Percentiles rank a stretch among this genome's conserved stretches.
Evolutionary conservation across 2,329 filamentous ascomycete genomes (phyloP).

Genomic region (Fusarium kyushuense): DNA sequence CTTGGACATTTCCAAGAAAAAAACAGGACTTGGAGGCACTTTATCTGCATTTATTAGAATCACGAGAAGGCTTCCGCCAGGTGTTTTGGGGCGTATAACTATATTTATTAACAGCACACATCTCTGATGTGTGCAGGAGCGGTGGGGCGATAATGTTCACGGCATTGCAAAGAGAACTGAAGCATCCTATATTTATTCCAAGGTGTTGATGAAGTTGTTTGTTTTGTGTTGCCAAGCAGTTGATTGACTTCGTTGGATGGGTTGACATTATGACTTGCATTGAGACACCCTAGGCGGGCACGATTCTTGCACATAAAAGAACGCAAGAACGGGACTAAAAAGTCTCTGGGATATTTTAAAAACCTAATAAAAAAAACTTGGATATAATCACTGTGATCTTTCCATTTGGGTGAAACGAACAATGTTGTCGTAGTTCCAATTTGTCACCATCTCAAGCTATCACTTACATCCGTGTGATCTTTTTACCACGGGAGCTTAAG

Average conservation of each 20-base stretch:
- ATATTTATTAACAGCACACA: neutral
- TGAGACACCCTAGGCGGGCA: conserved; percentile 13
- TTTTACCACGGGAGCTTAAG: no score
- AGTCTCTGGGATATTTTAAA: neutral
- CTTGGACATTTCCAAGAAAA: conserved; percentile 26
- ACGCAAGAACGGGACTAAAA: neutral
- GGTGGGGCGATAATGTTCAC: neutral
- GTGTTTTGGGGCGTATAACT: conserved; percentile 9
- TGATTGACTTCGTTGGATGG: neutral
- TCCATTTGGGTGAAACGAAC: neutral
- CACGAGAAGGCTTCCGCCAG: conserved; percentile 21
- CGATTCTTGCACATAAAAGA: neutral
- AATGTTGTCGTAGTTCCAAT: neutral
- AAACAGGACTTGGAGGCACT: conserved; percentile 16
- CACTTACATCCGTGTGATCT: neutral
- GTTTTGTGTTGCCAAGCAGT: neutral
- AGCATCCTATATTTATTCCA: neutral
- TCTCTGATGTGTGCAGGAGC: neutral
- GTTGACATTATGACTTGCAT: neutral
- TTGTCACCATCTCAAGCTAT: neutral
- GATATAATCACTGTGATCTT: neutral
- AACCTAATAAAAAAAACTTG: conserved; percentile 22
- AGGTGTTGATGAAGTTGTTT: neutral
- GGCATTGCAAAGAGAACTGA: neutral
- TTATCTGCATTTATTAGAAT: conserved; percentile 40